A percentile compares a stretch with the other conserved stretches of the same genome.
Conservation (phyloP, 139 green algal species). For the Coelastrella sp. region DNA sequence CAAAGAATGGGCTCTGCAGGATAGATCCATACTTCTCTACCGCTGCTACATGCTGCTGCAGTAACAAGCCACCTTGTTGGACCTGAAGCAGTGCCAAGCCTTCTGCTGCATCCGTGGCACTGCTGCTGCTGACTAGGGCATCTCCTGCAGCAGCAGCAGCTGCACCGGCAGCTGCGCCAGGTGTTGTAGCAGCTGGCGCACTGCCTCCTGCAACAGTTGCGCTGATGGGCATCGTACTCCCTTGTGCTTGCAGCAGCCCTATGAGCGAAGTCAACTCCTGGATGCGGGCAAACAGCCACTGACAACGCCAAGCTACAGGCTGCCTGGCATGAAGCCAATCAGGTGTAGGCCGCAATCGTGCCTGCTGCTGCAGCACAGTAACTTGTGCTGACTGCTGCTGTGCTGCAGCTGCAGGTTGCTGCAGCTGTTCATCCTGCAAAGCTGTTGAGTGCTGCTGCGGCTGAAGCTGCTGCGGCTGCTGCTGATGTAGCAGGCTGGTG, state of each 20-base stretch:
- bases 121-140: background rate
- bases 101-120: background rate
- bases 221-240: background rate
- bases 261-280: slow-evolving; percentile 54
- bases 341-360: background rate
- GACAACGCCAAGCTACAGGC: slow-evolving; percentile 55
- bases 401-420: slow-evolving; percentile 40
- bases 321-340: slow-evolving; percentile 53
- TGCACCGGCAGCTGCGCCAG: background rate
- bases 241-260: slow-evolving; percentile 2
- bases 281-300: slow-evolving; percentile 68
- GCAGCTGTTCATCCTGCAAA: slow-evolving; percentile 11
- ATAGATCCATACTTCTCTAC: background rate
- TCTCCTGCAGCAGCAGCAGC: slow-evolving; percentile 15
- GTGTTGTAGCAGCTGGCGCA: background rate
- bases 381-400: slow-evolving; percentile 18
- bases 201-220: slow-evolving; percentile 14
- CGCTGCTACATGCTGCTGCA: slow-evolving; percentile 35
- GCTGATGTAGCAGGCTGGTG: background rate
- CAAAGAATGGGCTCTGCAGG: slow-evolving; percentile 33
- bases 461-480: slow-evolving; percentile 32
- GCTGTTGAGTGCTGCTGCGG: slow-evolving; percentile 37
- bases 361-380: background rate
- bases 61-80: slow-evolving; percentile 31
- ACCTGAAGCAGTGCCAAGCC: background rate